Percentiles rank a stretch among this genome's conserved stretches.
phyloP scores from a whole-genome alignment of 345 rosid genomes.

The Ceriops tagal region DNA sequence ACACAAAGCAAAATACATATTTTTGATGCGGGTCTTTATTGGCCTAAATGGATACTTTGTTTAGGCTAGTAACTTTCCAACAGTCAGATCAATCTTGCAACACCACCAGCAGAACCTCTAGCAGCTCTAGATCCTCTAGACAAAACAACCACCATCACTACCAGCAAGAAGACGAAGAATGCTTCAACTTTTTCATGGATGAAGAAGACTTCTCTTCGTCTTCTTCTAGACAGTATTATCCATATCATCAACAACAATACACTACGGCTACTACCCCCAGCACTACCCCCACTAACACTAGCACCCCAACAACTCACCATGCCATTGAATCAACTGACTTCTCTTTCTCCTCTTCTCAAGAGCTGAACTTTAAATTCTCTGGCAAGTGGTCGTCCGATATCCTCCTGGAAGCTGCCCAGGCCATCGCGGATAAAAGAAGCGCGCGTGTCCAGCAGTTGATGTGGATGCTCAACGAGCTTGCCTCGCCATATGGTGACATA shows the following conservation, averaged over 20 bases:
- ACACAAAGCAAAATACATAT: neutral
- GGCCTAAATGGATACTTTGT: conserved; percentile 85
- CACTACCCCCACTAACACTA: conserved; percentile 17
- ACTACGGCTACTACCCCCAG: conserved; percentile 25
- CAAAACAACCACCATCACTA: conserved; percentile 49
- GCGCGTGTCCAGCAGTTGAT: conserved; percentile 70
- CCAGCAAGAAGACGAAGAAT: conserved; percentile 71
- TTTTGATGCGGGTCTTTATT: conserved; percentile 57
- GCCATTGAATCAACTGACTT: conserved; percentile 40
- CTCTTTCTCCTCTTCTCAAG: conserved; percentile 46
- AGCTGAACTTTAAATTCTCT: conserved; percentile 61
- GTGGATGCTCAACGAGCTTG: conserved; percentile 91
- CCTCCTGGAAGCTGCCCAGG: conserved; percentile 60
- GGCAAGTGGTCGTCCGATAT: conserved; percentile 66
- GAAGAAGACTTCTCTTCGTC: conserved; percentile 98
- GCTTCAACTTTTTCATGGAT: conserved; percentile 99
- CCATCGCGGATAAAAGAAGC: conserved; percentile 57
- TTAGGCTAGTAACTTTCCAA: conserved; percentile 73
- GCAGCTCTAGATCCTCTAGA: conserved; percentile 74
- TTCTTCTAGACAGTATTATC: conserved; percentile 59
- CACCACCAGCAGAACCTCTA: conserved; percentile 68
- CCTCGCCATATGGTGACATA: conserved; percentile 83
- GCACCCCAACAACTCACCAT: conserved; percentile 23
- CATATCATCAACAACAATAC: conserved; percentile 34
- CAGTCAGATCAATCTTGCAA: conserved; percentile 79